Conservation (phyloP, 2,329 filamentous ascomycete genomes). For the Myriosclerotinia duriaeana region DNA sequence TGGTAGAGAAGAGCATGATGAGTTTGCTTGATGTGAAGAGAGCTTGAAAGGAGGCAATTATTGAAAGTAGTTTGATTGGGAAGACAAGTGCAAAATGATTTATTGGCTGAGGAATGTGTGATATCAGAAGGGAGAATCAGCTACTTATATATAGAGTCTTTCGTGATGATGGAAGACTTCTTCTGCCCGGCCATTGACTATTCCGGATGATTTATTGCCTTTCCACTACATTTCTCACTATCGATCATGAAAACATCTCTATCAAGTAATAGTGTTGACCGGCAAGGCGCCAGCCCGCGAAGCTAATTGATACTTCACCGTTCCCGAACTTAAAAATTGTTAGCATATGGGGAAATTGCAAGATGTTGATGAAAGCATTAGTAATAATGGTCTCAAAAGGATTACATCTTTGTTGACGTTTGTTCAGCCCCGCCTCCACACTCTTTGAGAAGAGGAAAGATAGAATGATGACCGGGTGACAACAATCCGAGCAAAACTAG, state of each 20-base stretch:
- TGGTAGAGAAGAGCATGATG: constrained; percentile 36
- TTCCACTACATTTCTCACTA: background rate
- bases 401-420: background rate
- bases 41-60: background rate
- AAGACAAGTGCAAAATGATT: background rate
- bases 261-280: constrained; percentile 14
- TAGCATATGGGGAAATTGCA: background rate
- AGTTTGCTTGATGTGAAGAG: background rate
- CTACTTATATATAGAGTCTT: background rate
- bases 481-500: background rate
- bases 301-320: background rate
- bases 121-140: background rate
- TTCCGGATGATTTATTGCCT: background rate
- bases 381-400: background rate
- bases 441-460: background rate
- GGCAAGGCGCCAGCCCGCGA: background rate
- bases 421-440: background rate
- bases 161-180: background rate
- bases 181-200: background rate
- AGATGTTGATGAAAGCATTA: background rate
- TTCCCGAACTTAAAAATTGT: background rate
- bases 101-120: background rate
- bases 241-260: too few relatives aligned
- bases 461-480: background rate
- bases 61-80: background rate